phyloP scores from a whole-genome alignment of 805 yeast genomes.

The Candida manassasensis region DNA sequence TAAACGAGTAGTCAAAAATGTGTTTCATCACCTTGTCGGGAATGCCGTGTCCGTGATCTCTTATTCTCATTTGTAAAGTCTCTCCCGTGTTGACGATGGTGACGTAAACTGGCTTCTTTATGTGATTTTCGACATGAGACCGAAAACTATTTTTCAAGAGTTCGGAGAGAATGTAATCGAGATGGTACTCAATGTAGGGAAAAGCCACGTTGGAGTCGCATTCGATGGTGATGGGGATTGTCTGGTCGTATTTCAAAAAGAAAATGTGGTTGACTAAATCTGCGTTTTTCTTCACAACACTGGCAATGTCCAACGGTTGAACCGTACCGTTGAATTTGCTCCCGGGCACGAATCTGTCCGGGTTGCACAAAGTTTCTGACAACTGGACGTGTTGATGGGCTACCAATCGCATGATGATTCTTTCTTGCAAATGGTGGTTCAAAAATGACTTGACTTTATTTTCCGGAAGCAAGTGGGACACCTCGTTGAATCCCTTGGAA shows the following conservation, averaged over 20 bases:
- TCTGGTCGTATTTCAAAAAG: slow-evolving; percentile 74
- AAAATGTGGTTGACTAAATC: slow-evolving; percentile 81
- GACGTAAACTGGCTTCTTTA: slow-evolving; percentile 34
- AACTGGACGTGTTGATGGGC: slow-evolving; percentile 81
- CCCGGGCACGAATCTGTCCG: slow-evolving; percentile 49
- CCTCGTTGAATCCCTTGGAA: slow-evolving; percentile 79
- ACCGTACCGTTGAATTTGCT: slow-evolving; percentile 53
- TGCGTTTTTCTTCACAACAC: slow-evolving; percentile 58
- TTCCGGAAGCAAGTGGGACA: slow-evolving; percentile 41
- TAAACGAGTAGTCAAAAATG: slow-evolving; percentile 81
- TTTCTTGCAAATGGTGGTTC: slow-evolving; percentile 71
- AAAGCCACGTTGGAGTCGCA: slow-evolving; percentile 43
- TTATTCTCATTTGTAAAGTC: slow-evolving; percentile 61
- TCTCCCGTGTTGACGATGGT: slow-evolving; percentile 32
- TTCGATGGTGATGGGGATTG: slow-evolving; percentile 57
- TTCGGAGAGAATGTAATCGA: slow-evolving; percentile 86
- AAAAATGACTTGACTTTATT: slow-evolving; percentile 57
- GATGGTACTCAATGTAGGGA: slow-evolving; percentile 82
- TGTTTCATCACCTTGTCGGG: slow-evolving; percentile 58
- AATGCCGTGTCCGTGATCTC: slow-evolving; percentile 91
- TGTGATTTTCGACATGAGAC: slow-evolving; percentile 74
- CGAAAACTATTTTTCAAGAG: slow-evolving; percentile 81
- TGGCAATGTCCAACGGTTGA: slow-evolving; percentile 58
- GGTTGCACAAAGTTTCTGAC: slow-evolving; percentile 32
- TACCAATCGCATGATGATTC: slow-evolving; percentile 81